A percentile compares a stretch with the other conserved stretches of the same genome.
Conservation (phyloP, 352 stramenopile species). For the Albugo candida region DNA sequence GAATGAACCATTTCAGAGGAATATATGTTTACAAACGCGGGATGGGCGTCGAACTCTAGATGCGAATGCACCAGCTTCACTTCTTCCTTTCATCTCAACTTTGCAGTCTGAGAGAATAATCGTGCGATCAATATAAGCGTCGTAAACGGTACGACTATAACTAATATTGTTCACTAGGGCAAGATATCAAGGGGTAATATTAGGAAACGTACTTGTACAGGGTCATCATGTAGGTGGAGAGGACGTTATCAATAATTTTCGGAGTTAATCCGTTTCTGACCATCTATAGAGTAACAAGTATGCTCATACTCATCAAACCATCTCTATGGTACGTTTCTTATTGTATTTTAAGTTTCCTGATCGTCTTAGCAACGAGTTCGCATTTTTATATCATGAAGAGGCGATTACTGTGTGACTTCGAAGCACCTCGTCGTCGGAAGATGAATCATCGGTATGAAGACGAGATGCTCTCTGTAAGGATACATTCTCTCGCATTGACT, state of each 20-base stretch:
- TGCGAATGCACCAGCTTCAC: slow-evolving; percentile 87
- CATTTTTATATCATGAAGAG: not conserved
- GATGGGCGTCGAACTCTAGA: slow-evolving; percentile 83
- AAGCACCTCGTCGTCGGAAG: slow-evolving; percentile 90
- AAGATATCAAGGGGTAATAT: not conserved
- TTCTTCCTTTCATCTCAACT: slow-evolving; percentile 94
- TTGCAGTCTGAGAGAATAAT: slow-evolving; percentile 92
- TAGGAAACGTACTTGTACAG: slow-evolving; percentile 70
- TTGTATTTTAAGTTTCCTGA: slow-evolving; percentile 89
- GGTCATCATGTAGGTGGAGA: slow-evolving; percentile 76
- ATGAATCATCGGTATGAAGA: slow-evolving; percentile 96
- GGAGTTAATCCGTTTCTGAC: slow-evolving; percentile 90
- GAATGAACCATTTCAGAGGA: slow-evolving; percentile 77
- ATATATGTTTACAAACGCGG: slow-evolving; percentile 80
- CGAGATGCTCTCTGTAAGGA: slow-evolving; percentile 64
- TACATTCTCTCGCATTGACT: slow-evolving; percentile 70
- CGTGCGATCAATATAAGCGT: slow-evolving; percentile 96
- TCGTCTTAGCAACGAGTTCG: not conserved
- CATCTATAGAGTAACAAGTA: slow-evolving; percentile 97
- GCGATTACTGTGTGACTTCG: not conserved
- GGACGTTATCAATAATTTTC: slow-evolving; percentile 77
- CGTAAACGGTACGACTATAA: slow-evolving; percentile 89
- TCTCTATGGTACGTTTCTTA: slow-evolving; percentile 95
- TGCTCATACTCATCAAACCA: slow-evolving; percentile 99
- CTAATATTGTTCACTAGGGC: not conserved